Percentiles rank a stretch among this genome's conserved stretches.
Conservation (phyloP, 2,329 filamentous ascomycete genomes). For the Trematosphaeria pertusa region DNA sequence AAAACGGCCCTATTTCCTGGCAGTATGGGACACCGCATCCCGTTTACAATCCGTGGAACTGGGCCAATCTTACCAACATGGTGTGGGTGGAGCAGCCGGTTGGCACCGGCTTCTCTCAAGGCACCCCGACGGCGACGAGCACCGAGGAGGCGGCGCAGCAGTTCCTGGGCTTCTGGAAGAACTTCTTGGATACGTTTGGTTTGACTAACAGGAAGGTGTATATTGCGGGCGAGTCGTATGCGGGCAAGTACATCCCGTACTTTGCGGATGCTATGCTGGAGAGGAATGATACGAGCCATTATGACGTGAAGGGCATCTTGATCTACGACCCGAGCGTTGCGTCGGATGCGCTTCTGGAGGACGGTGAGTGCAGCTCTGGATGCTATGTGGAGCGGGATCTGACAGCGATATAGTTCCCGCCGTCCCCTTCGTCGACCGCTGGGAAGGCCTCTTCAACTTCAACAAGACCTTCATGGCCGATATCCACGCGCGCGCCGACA, state of each 20-base stretch:
- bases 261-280: slow-evolving; percentile 77
- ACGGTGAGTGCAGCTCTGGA: slow-evolving; percentile 32
- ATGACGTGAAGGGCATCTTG: slow-evolving; percentile 71
- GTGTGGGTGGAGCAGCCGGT: slow-evolving; percentile 76
- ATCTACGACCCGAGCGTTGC: slow-evolving; percentile 75
- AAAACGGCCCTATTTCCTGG: slow-evolving; percentile 57
- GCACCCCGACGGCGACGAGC: slow-evolving; percentile 67
- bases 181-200: slow-evolving; percentile 74
- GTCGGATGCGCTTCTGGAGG: slow-evolving; percentile 57
- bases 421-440: slow-evolving; percentile 67
- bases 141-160: slow-evolving; percentile 74
- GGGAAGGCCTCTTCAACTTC: slow-evolving; percentile 66
- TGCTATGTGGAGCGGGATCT: slow-evolving; percentile 26
- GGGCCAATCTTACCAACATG: slow-evolving; percentile 74
- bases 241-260: slow-evolving; percentile 69
- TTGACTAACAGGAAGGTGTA: slow-evolving; percentile 74
- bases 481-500: slow-evolving; percentile 60
- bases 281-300: slow-evolving; percentile 69
- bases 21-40: slow-evolving; percentile 51
- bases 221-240: slow-evolving; percentile 76
- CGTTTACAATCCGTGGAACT: slow-evolving; percentile 54
- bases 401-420: slow-evolving; percentile 53
- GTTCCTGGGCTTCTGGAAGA: slow-evolving; percentile 80
- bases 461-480: slow-evolving; percentile 65
- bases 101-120: slow-evolving; percentile 72